phyloP scores from a whole-genome alignment of 1,284 basidiomycete species.

The Trametes sp. region DNA sequence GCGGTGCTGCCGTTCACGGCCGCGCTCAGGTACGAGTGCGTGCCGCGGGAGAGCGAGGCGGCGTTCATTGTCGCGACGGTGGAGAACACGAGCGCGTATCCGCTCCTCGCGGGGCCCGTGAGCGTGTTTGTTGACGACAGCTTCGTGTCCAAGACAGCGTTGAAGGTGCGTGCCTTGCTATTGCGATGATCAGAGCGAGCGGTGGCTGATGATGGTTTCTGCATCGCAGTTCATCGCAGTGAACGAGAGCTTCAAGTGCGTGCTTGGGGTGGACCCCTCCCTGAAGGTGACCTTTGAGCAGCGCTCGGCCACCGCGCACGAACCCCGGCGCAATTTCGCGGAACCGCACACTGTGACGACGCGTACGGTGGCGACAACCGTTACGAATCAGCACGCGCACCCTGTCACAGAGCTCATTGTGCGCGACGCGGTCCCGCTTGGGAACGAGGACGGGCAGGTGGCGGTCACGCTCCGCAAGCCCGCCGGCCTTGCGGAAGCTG shows the following conservation, averaged over 20 bases:
- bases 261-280: conserved; percentile 59
- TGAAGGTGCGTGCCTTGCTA: conserved; percentile 44
- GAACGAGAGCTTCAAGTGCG: conserved; percentile 59
- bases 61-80: conserved; percentile 54
- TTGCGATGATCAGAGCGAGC: too few relatives aligned
- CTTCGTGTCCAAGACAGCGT: conserved; percentile 55
- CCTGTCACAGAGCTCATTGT: conserved; percentile 52
- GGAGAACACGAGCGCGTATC: conserved; percentile 58
- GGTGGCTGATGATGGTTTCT: background rate
- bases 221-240: conserved; percentile 53
- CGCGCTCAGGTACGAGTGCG: conserved; percentile 54
- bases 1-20: conserved; percentile 57
- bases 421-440: conserved; percentile 56
- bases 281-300: conserved; percentile 57
- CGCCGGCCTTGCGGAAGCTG: conserved; percentile 52
- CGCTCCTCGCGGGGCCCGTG: conserved; percentile 57
- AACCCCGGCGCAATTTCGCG: conserved; percentile 37
- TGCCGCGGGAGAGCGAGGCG: conserved; percentile 54
- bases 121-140: conserved; percentile 58
- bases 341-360: conserved; percentile 53
- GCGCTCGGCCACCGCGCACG: conserved; percentile 44
- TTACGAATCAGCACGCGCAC: conserved; percentile 59
- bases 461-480: conserved; percentile 58
- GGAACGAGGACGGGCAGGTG: conserved; percentile 44
- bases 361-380: conserved; percentile 51